These are phyloP conservation scores for Tympanopsis confertula DNA, from an alignment of 2,329 filamentous ascomycete species.

Conservation along the genomic window DNA sequence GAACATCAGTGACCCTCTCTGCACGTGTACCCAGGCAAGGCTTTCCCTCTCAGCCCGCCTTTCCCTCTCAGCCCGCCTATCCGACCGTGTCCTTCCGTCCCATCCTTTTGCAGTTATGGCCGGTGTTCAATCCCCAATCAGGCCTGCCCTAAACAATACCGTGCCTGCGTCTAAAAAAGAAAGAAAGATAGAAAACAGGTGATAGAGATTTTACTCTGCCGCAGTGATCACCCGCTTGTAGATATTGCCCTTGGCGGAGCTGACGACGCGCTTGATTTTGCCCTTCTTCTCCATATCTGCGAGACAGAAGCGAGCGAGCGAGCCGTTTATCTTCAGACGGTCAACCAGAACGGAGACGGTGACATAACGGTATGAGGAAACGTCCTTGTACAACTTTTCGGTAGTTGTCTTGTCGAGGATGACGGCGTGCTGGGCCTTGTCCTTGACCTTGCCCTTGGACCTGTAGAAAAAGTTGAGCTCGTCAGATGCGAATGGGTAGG, in stretches of 20 bases:
- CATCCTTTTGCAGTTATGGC: no score
- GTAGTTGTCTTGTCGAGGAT: slow-evolving; percentile 95
- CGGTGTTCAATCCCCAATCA: no score
- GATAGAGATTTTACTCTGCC: slow-evolving; percentile 5
- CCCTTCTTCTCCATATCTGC: slow-evolving; percentile 94
- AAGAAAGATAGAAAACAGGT: slow-evolving; percentile 7
- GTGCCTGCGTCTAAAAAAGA: no score
- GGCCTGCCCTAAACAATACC: no score
- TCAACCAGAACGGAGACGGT: slow-evolving; percentile 98
- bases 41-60: no score
- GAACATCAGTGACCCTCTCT: no score
- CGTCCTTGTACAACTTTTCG: slow-evolving; percentile 99
- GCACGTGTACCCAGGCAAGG: no score
- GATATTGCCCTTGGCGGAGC: slow-evolving; percentile 95
- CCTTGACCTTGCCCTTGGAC: slow-evolving; percentile 72
- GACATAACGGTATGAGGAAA: slow-evolving; percentile 99
- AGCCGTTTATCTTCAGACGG: slow-evolving; percentile 99
- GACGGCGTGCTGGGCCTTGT: slow-evolving; percentile 99
- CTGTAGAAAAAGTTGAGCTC: slow-evolving; percentile 5
- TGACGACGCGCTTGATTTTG: slow-evolving; percentile 93
- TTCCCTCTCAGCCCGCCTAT: no score
- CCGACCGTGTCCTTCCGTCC: no score
- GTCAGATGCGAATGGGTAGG: background rate
- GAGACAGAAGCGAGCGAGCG: slow-evolving; percentile 79
- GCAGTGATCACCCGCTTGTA: slow-evolving; percentile 59